Percentiles rank a stretch among this genome's conserved stretches.
Conservation (phyloP, 1,284 basidiomycete genomes). For the Rhodotorula sp. region DNA sequence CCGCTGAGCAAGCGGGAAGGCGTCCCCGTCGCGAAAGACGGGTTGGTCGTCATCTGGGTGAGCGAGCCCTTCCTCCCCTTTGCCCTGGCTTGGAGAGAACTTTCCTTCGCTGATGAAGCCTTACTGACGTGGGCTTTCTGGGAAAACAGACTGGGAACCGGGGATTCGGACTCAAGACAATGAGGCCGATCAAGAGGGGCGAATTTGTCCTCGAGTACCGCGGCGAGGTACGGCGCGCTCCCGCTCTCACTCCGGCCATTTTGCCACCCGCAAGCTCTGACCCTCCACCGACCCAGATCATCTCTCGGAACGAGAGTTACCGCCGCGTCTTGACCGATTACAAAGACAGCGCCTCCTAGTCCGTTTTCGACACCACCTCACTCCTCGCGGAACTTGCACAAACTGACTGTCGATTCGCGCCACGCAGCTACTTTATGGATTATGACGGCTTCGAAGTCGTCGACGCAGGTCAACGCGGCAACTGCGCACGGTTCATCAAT, state of each 20-base stretch:
- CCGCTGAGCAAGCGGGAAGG: conserved; percentile 47
- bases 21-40: conserved; percentile 46
- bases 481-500: conserved; percentile 54
- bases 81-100: too few relatives aligned
- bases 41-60: conserved; percentile 38
- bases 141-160: conserved; percentile 50
- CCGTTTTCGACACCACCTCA: conserved; percentile 45
- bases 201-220: conserved; percentile 54
- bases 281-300: conserved; percentile 26
- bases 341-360: conserved; percentile 49
- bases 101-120: too few relatives aligned
- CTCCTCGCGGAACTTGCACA: not conserved
- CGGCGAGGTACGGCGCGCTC: conserved; percentile 48
- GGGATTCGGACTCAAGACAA: conserved; percentile 53
- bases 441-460: conserved; percentile 45
- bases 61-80: not conserved
- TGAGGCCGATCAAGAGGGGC: conserved; percentile 50
- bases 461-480: conserved; percentile 46
- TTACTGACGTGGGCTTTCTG: too few relatives aligned
- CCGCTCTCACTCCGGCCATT: not conserved
- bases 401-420: not conserved
- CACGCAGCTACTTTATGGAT: not conserved
- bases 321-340: conserved; percentile 39
- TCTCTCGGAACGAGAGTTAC: conserved; percentile 44
- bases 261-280: not conserved